These are phyloP conservation scores for Candida parachauliodes DNA, from an alignment of 805 yeast genomes.

Conservation along the genomic window DNA sequence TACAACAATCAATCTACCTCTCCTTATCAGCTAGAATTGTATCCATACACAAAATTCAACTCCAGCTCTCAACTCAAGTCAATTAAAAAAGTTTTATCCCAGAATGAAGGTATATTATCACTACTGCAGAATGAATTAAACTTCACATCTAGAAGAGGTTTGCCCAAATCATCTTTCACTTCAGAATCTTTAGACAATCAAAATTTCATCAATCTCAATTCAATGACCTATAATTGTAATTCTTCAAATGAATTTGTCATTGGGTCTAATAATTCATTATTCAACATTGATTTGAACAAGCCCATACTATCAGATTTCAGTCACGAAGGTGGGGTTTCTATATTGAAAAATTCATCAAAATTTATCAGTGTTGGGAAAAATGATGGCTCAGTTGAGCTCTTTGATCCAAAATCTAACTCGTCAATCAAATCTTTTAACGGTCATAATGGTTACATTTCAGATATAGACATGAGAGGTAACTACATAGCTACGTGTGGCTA, in stretches of 20 bases:
- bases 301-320: conserved; percentile 19
- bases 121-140: conserved; percentile 28
- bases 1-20: conserved; percentile 14
- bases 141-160: conserved; percentile 34
- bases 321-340: conserved; percentile 43
- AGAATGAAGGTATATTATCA: conserved; percentile 32
- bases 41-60: conserved; percentile 36
- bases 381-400: conserved; percentile 59
- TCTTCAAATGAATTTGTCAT: conserved; percentile 13
- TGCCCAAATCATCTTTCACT: conserved; percentile 18
- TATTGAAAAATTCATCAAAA: conserved; percentile 45
- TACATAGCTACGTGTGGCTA: conserved; percentile 80
- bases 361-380: conserved; percentile 55
- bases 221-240: conserved; percentile 31
- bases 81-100: conserved; percentile 26
- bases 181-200: conserved; percentile 13
- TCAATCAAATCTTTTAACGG: conserved; percentile 53
- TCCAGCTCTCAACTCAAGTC: conserved; percentile 17
- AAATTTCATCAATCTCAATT: conserved; percentile 20
- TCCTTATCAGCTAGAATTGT: conserved; percentile 20
- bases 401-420: conserved; percentile 51
- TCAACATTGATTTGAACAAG: conserved; percentile 32
- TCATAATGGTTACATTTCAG: conserved; percentile 60
- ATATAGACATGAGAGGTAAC: conserved; percentile 61
- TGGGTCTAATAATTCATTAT: conserved; percentile 13